Evolutionary conservation across 2,329 filamentous ascomycete genomes (phyloP).

Genomic region (Sarocladium strictum): DNA sequence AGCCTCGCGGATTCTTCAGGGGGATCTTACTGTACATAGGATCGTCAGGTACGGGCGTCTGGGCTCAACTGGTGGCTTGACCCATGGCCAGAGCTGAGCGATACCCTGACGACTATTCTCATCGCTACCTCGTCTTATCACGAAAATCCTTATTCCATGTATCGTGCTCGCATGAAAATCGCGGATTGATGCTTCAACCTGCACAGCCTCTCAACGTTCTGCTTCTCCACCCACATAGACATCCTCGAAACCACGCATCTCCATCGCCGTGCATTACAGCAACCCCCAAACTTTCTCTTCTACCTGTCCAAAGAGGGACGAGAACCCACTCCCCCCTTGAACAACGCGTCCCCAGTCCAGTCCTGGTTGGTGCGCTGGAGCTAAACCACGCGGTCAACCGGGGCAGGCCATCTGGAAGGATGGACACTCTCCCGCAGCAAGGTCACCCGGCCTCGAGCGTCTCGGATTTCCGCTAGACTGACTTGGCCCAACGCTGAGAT

Average conservation of each 20-base stretch:
- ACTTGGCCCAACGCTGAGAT: not conserved
- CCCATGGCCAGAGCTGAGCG: too few relatives aligned
- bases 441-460: conserved; percentile 3
- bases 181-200: not conserved
- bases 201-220: not conserved
- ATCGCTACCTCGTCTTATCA: not conserved
- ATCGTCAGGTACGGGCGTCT: conserved; percentile 6
- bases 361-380: not conserved
- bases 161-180: not conserved
- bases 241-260: not conserved
- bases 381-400: conserved; percentile 6
- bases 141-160: not conserved
- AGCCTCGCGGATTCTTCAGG: not conserved
- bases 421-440: not conserved
- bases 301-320: not conserved
- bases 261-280: not conserved
- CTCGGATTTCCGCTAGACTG: conserved; percentile 9
- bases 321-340: not conserved
- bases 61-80: not conserved
- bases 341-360: not conserved
- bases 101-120: too few relatives aligned
- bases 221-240: not conserved
- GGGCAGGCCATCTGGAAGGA: not conserved
- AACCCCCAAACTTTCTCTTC: not conserved
- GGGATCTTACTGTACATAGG: not conserved